Evolutionary conservation across 306 rosid species (phyloP), one percentile per base, ranked within the genome.

Genomic region (Sicyos baderoa): DNA sequence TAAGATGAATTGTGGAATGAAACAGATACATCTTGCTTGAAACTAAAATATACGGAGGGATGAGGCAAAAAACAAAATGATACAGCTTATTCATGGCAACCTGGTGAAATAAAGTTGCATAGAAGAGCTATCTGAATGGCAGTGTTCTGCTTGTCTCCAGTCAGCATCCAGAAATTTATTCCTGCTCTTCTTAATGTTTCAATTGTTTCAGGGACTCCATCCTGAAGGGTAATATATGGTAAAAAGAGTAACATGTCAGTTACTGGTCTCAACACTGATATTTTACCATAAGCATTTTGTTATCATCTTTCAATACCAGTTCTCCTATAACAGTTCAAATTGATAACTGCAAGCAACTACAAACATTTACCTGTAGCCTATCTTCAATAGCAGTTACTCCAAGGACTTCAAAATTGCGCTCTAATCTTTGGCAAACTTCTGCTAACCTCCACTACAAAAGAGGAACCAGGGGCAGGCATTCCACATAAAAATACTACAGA

Each of bases 371-470:
- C 96, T 93, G 99, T 69, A 93, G 83, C 78, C 89, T 96, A 84
- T 93, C 99, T 81, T 93, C 99, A 81, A 93, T 93, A 48, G 99
- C 99, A 66, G 99, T 85, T 75, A 90, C 94, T 75, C 99, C 97
- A 80, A 93, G 99, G 80, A 93, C 77, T 82, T 90, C 99, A 73
- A 88, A 74, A 82, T 90, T 85, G 50, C 80, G 97, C 72, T 93
- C 99, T 77, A 90, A 70, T 83, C 84, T 85, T 85, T 90, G 99
- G 81, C 95, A 88, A 78, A 86, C 89, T 79, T 93, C 99, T 65
- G 99, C 97, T 53, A 93, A 67, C 85, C 96, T 93, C 99, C 99
- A 93, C 99, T 93, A 86, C 76, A 76, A 77, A 78, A 72, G 65
- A 81, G 40, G 59, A 61, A 32, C 35, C 52, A 73, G n/a, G n/a